Base-by-base conservation (phyloP, 2,329 filamentous ascomycete genomes). In the Ophiostoma piceae region DNA sequence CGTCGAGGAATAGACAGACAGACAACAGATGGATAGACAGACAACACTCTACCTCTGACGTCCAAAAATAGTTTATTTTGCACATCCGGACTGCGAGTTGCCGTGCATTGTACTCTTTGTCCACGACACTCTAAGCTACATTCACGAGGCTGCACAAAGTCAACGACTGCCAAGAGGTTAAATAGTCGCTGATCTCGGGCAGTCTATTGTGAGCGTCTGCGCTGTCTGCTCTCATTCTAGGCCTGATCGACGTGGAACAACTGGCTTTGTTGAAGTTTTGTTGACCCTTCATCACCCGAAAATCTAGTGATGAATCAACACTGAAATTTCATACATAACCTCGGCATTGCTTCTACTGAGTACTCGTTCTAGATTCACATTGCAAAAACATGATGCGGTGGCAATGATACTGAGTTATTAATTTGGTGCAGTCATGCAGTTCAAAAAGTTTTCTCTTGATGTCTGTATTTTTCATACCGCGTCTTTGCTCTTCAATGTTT, bases 81-180 rank as follows among this genome's bases (percentile, higher is more conserved):
- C 12, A 26, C 51, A 57, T 57, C n/a, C 51, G 51, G 51, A 54
- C 51, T 26, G n/a, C n/a, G 7, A 9, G 51, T 12, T 57, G 51
- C 51, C 51, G 51, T 57, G 5, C n/a, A 26, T 26, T 54, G 41
- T 19, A 12, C 14, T 12, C 41, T 26, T 41, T 41, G 39, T 12
- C 9, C 39, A 3, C 12, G 12, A 35, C 39, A 41, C 12, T 41
- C 22, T 12, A 57, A n/a, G 22, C 51, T 57, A 12, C 12, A 41
- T 41, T 41, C 22, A 29, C 51, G 51, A 57, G 51, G 51, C 51
- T 57, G 51, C 51, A 57, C 51, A 57, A 57, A 14, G 9, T 57
- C 51, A 57, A 57, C 51, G 22, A 57, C 51, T 57, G 51, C 51
- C 51, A 57, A 57, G 51, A 57, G n/a, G 51, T 57, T 22, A 12